Evolutionary conservation across 345 rosid genomes (phyloP).

Genomic region (Salix brachista): DNA sequence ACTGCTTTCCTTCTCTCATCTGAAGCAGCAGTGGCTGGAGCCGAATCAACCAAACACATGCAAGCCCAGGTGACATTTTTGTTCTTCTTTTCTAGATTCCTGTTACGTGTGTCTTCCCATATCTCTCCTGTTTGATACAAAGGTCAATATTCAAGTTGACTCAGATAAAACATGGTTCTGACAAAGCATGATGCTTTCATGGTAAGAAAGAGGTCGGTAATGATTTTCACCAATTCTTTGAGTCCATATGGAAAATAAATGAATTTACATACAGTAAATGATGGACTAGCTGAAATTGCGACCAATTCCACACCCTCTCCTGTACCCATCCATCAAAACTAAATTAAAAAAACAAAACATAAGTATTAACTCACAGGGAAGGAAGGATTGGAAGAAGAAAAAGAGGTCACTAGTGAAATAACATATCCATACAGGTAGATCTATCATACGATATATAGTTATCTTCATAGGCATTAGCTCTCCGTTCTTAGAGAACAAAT

Average conservation of each 20-base stretch:
- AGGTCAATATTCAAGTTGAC: neutral
- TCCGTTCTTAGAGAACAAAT: neutral
- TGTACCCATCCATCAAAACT: neutral
- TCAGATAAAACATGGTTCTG: neutral
- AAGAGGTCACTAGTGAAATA: no score
- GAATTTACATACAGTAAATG: neutral
- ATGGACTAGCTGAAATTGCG: neutral
- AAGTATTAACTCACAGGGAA: neutral
- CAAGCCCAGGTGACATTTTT: constrained; percentile 70
- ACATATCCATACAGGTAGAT: neutral
- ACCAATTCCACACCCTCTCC: neutral
- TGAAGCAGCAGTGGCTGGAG: constrained; percentile 79
- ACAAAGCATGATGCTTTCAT: neutral
- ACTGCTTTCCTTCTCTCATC: constrained; percentile 70
- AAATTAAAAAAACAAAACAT: neutral
- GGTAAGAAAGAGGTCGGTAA: neutral
- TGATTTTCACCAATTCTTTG: neutral
- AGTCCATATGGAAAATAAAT: neutral
- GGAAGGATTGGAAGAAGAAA: neutral
- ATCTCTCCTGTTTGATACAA: neutral
- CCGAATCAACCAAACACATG: constrained; percentile 83
- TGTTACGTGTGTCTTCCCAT: neutral
- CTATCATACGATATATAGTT: neutral
- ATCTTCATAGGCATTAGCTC: neutral
- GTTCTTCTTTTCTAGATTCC: neutral